Evolutionary conservation across 208 protist genomes (phyloP), one percentile per base, ranked within the genome.

Genomic region (Wallacemonas sp.): DNA sequence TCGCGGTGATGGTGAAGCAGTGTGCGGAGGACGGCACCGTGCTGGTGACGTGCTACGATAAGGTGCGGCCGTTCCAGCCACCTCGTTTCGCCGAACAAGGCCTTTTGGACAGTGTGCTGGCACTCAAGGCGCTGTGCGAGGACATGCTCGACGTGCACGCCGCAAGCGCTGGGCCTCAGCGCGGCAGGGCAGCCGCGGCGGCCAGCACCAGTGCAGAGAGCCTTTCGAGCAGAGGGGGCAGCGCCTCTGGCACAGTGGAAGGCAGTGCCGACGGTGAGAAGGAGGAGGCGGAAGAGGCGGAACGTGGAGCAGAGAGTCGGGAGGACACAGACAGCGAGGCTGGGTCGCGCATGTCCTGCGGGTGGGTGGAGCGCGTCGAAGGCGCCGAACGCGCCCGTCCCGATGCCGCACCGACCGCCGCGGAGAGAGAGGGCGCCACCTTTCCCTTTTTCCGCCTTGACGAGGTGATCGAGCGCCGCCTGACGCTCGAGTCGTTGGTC

Each of bases 1-100:
- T 98, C 2, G 86, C 77, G 1, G 84, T 97, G 25, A 95, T 97
- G 88, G 74, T 96, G 36, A 68, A 93, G 68, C 87, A 87, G 48
- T 76, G 83, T 20, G 96, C 89, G 64, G 97, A 99, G 68, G 74
- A 83, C 54, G 93, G 89, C 66, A 65, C 70, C 7, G 49, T 95
- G 36, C 28, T 91, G 23, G 26, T 96, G 4, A 80, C 67, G 57
- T 81, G 72, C 75, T 61, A 66, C 50, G 72, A 78, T 26, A 46
- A 70, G 31, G 76, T 74, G 46, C 29, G 61, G 23, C 22, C 64
- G 11, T 74, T 83, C 25, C 61, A 52, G 2, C 48, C 66, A 16
- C 23, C 55, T 0, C 49, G n/a, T n/a, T 61, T 57, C 7, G 29
- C 46, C 31, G 28, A 33, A 11, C 12, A 55, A 7, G 26, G 33